Base-by-base conservation (phyloP, 495 filamentous ascomycete species). In the Penicillium desertorum region DNA sequence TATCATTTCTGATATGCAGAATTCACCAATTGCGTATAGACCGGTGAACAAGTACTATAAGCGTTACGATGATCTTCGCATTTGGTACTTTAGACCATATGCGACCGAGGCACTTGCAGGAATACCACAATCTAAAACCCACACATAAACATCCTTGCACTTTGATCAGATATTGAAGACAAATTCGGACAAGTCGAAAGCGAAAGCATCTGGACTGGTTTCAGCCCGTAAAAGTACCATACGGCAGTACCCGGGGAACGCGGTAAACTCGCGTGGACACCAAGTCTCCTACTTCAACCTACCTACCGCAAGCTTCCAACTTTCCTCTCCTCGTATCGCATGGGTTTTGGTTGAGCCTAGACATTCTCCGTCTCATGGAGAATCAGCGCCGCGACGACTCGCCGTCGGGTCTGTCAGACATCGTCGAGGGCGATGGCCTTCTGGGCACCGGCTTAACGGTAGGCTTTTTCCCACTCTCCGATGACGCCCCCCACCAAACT, bases 381-480 rank as follows among this genome's bases (percentile, higher is more conserved):
- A 76, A 71, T 46, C 66, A 74, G 62, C 74, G 72, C 60, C 74
- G 73, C 47, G 73, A 77, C 70, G 76, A 76, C 19, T 79, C 72
- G 53, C 75, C 74, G 36, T 75, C 74, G 57, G 76, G 74, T 61
- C 70, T 74, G 52, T 79, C 75, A 63, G 74, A 76, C 64, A 72
- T 75, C 62, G 73, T 70, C 47, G 77, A 80, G 55, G 74, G 73
- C 51, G 77, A 80, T 30, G 75, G 76, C 55, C 66, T 82, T 44
- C 63, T 83, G 63, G 79, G 79, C 52, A 81, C 79, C 58, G 79
- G 79, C 58, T 65, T 83, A 47, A 81, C 79, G 55, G 80, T 83
- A 77, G 58, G 62, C 61, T 45, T 47, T 57, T 64, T 49, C 45
- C 45, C 55, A 16, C 12, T 22, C 47, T 34, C 16, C 45, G 32